Conservation (phyloP, 345 rosid genomes). For the Trapa incisa region DNA sequence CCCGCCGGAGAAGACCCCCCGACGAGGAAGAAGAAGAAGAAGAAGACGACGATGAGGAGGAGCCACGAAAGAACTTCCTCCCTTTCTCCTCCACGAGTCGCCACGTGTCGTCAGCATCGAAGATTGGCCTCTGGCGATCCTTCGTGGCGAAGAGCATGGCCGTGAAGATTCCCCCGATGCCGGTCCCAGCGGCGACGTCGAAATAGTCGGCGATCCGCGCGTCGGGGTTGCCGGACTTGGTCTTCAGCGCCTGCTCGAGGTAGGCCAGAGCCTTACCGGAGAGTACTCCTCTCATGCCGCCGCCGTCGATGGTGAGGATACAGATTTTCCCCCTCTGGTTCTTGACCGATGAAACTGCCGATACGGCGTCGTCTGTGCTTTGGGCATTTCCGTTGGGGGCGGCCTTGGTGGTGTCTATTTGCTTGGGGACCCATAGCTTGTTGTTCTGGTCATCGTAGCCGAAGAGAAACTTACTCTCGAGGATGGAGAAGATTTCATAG, state of each 20-base stretch:
- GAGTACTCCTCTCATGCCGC: slow-evolving; percentile 82
- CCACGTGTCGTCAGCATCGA: slow-evolving; percentile 88
- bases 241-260: slow-evolving; percentile 64
- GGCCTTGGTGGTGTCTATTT: slow-evolving; percentile 11
- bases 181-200: slow-evolving; percentile 89
- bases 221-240: slow-evolving; percentile 76
- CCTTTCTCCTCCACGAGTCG: slow-evolving; percentile 63
- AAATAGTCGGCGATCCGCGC: slow-evolving; percentile 84
- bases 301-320: slow-evolving; percentile 70
- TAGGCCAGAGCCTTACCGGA: slow-evolving; percentile 82
- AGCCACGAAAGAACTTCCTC: slow-evolving; percentile 36
- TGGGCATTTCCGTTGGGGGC: background rate
- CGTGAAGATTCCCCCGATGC: slow-evolving; percentile 83
- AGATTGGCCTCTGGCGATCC: slow-evolving; percentile 60
- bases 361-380: slow-evolving; percentile 1
- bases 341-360: slow-evolving; percentile 36
- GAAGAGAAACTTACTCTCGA: slow-evolving; percentile 80
- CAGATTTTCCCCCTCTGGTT: slow-evolving; percentile 93
- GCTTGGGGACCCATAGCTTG: slow-evolving; percentile 59
- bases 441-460: slow-evolving; percentile 67
- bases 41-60: slow-evolving; percentile 13
- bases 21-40: slow-evolving; percentile 24
- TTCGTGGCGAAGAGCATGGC: slow-evolving; percentile 79
- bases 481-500: slow-evolving; percentile 90
- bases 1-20: slow-evolving; percentile 35